Evolutionary conservation across 352 stramenopile genomes (phyloP).

Genomic region (Phytophthora parvispora): DNA sequence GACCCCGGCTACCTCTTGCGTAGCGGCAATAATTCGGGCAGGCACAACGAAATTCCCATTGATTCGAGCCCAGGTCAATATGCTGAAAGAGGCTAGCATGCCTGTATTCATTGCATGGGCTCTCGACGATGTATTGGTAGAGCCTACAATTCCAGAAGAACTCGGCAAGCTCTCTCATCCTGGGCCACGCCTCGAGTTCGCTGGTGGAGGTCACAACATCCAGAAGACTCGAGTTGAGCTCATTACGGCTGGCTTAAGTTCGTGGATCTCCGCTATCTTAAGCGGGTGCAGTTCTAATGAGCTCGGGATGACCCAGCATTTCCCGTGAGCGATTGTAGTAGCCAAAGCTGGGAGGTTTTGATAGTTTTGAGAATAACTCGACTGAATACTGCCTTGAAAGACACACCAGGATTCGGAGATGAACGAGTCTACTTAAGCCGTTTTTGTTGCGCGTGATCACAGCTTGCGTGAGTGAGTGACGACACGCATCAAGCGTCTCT

Average conservation of each 20-base stretch:
- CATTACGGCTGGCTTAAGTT: conserved; percentile 26
- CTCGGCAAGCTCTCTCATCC: conserved; percentile 38
- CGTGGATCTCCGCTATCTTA: conserved; percentile 35
- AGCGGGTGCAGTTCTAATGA: conserved; percentile 21
- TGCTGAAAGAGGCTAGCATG: conserved; percentile 24
- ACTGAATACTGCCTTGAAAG: too few species aligned
- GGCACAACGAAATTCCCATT: conserved; percentile 54
- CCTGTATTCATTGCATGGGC: conserved; percentile 59
- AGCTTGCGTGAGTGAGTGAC: conserved; percentile 21
- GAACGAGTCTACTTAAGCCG: too few species aligned
- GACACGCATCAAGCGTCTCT: background rate
- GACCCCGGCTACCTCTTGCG: conserved; percentile 40
- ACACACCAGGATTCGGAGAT: too few species aligned
- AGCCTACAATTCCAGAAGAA: conserved; percentile 50
- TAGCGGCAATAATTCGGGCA: conserved; percentile 51
- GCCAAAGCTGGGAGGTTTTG: background rate
- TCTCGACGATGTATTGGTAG: conserved; percentile 53
- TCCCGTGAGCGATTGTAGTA: conserved; percentile 11
- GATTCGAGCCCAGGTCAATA: conserved; percentile 42
- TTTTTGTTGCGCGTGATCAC: conserved; percentile 5
- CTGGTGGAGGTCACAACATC: conserved; percentile 66
- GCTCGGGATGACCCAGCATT: conserved; percentile 26
- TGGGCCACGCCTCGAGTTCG: conserved; percentile 53
- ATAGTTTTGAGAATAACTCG: too few species aligned
- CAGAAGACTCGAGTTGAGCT: conserved; percentile 64